phyloP scores from a whole-genome alignment of 179 eudicot genomes.

The Spinacia oleracea region DNA sequence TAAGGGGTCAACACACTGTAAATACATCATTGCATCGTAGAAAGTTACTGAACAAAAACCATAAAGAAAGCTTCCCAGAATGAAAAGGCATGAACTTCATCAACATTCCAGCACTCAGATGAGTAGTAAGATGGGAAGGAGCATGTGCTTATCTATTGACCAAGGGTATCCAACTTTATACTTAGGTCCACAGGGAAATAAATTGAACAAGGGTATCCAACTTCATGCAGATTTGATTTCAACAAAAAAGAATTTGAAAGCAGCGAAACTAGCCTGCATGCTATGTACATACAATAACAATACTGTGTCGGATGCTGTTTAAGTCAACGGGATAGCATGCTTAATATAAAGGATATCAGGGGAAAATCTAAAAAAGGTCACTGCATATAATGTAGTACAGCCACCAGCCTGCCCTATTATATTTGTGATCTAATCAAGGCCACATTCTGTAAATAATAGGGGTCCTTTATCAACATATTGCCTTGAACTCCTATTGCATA shows the following conservation, averaged over 20 bases:
- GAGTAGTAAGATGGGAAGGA: not conserved
- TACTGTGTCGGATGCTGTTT: not conserved
- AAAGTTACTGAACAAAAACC: not conserved
- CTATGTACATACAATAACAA: not conserved
- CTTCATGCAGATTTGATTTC: not conserved
- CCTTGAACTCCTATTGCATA: not conserved
- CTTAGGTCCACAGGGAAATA: not conserved
- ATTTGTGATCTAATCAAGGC: not conserved
- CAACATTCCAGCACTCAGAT: not conserved
- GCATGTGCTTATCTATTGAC: no score
- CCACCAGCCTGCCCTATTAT: not conserved
- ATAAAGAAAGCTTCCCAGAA: not conserved
- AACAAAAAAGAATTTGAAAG: not conserved
- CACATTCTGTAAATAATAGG: not conserved
- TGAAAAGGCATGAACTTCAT: not conserved
- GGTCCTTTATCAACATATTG: not conserved
- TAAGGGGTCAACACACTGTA: conserved; percentile 94
- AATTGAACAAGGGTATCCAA: not conserved
- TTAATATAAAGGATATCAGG: not conserved
- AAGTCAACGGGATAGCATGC: not conserved
- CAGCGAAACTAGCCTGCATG: not conserved
- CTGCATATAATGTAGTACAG: not conserved
- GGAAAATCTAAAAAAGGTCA: not conserved
- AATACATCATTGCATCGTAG: conserved; percentile 8
- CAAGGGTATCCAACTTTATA: not conserved